Percentiles rank a stretch among this genome's conserved stretches.
phyloP scores from a whole-genome alignment of 2,329 filamentous ascomycete species.

The Fusarium scirpi region DNA sequence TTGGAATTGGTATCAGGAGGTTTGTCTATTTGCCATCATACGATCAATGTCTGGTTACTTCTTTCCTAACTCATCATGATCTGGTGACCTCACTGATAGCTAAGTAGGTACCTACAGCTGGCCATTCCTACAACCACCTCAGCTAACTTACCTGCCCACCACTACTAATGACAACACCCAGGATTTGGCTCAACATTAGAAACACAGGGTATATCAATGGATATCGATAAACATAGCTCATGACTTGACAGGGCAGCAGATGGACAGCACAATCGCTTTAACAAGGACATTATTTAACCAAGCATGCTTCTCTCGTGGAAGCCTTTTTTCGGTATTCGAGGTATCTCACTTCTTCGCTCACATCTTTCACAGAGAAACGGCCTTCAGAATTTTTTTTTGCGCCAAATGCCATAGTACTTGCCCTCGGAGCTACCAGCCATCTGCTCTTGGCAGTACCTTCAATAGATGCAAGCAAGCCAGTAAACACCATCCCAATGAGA shows the following conservation, averaged over 20 bases:
- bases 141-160: background rate
- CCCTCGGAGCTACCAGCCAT: constrained; percentile 61
- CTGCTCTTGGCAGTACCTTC: constrained; percentile 62
- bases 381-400: constrained; percentile 55
- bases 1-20: background rate
- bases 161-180: background rate
- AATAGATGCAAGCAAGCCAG: constrained; percentile 71
- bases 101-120: background rate
- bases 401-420: constrained; percentile 64
- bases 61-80: constrained; percentile 2
- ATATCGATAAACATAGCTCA: background rate
- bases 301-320: constrained; percentile 40
- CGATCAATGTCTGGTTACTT: constrained; percentile 17
- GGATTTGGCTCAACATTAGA: background rate
- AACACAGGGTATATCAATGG: background rate
- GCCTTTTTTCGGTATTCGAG: constrained; percentile 41
- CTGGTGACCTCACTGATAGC: constrained; percentile 13
- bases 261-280: constrained; percentile 16
- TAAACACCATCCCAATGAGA: constrained; percentile 75
- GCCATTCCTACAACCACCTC: background rate
- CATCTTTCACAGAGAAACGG: constrained; percentile 47
- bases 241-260: background rate
- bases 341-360: constrained; percentile 47
- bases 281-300: constrained; percentile 40
- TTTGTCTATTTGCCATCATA: constrained; percentile 19